Evolutionary conservation across 495 filamentous ascomycete species (phyloP), one percentile per base, ranked within the genome.

Genomic region (Pseudevernia furfuracea): DNA sequence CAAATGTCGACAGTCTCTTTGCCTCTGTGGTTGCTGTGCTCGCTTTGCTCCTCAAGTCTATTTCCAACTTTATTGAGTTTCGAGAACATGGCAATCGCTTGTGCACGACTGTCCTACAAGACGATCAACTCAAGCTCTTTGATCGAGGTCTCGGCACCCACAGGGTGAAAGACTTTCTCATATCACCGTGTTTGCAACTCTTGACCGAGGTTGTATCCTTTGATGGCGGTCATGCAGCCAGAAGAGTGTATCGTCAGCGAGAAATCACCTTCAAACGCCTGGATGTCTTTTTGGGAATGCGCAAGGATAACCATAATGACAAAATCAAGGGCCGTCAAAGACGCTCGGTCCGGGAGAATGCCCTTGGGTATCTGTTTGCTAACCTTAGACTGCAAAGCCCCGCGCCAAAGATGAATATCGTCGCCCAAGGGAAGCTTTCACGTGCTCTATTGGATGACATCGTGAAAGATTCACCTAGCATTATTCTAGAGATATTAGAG

Each of bases 111-210:
- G 71, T 96, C 37, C 73, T 96, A 44, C 85, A 89, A 63, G 87
- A 85, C 68, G 82, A 85, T 11, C 87, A 92, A 61, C 77, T 89
- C 56, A 84, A 87, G 64, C 77, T 93, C 15, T 78, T 96, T 39
- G 83, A 86, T 41, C 83, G 85, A 62, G 88, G 87, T 55, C 71
- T 96, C 60, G 86, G 85, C 3, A 85, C 88, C 6, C 82, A 84
- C 4, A 90, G 88, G 71, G 77, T 81, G 4, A 96, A 93, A 69
- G 88, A 92, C 43, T 88, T 89, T 75, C 77, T 96, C 48, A 92
- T 97, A 65, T 91, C 88, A 4, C 90, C 92, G 0, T 89, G 86
- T 49, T 73, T 97, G 53, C 82, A 91, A 63, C 78, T 97, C 56
- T 79, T 97, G 57, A 87, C 84, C 28, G 91, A 97, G 74, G 79